Evolutionary conservation across 2,329 filamentous ascomycete species (phyloP).

Genomic region (Trichoderma koningii): DNA sequence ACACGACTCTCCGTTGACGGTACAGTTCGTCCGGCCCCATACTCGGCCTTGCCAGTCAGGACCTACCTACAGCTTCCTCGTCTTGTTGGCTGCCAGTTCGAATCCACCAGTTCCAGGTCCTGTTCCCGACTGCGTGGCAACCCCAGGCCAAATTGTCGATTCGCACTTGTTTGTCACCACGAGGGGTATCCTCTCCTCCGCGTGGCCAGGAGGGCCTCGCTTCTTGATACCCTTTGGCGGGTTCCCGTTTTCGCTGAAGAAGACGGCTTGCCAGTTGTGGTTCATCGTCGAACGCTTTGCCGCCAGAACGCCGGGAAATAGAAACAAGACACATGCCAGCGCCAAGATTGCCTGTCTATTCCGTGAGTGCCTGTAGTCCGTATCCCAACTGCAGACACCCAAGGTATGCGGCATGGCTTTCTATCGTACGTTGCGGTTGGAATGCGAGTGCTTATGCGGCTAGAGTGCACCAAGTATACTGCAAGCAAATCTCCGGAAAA

Average conservation of each 20-base stretch:
- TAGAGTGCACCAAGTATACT: neutral
- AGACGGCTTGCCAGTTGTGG: constrained; percentile 36
- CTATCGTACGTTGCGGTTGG: neutral
- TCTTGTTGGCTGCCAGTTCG: constrained; percentile 60
- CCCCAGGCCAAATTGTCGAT: constrained; percentile 73
- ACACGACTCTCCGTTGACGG: constrained; percentile 66
- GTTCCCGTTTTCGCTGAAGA: constrained; percentile 32
- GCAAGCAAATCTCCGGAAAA: neutral
- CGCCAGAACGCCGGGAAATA: constrained; percentile 30
- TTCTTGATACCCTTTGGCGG: constrained; percentile 34
- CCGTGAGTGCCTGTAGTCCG: constrained; percentile 27
- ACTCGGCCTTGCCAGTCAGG: constrained; percentile 78
- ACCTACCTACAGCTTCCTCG: constrained; percentile 64
- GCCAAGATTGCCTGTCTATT: constrained; percentile 31
- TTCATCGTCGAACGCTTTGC: constrained; percentile 27
- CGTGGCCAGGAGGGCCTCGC: constrained; percentile 39
- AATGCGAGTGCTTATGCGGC: neutral
- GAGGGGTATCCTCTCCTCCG: constrained; percentile 56
- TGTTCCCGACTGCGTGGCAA: constrained; percentile 71
- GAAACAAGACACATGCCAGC: constrained; percentile 31
- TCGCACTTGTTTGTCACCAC: constrained; percentile 71
- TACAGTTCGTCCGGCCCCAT: constrained; percentile 84
- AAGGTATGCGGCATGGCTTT: constrained; percentile 14
- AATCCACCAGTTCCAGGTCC: constrained; percentile 71
- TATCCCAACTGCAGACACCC: neutral